A percentile compares a stretch with the other conserved stretches of the same genome.
phyloP scores from a whole-genome alignment of 2,329 filamentous ascomycete species.

The Chrysoporthe puriensis region DNA sequence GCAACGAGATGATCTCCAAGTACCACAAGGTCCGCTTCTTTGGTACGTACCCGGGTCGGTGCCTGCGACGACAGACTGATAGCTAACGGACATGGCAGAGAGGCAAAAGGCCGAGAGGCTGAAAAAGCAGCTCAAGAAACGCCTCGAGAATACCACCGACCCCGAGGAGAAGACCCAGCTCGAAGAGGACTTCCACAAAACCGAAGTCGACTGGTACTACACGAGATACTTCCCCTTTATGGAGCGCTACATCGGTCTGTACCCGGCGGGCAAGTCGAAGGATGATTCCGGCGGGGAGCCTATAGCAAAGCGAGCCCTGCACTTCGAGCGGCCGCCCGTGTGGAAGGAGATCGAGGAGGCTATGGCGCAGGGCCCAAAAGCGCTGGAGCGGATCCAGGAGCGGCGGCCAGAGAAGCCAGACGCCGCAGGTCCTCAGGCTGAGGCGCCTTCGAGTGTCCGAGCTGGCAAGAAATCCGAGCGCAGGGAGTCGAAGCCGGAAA shows the following conservation, averaged over 20 bases:
- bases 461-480: neutral
- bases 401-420: slow-evolving; percentile 41
- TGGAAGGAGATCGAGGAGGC: slow-evolving; percentile 70
- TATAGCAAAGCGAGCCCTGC: slow-evolving; percentile 47
- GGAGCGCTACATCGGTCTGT: slow-evolving; percentile 70
- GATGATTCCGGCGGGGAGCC: slow-evolving; percentile 42
- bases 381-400: slow-evolving; percentile 60
- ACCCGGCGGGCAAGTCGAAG: slow-evolving; percentile 45
- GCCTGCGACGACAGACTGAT: neutral
- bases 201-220: slow-evolving; percentile 77
- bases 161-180: slow-evolving; percentile 56
- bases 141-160: slow-evolving; percentile 55
- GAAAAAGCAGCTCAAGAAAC: slow-evolving; percentile 66
- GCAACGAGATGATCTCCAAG: slow-evolving; percentile 72
- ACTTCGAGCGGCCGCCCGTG: slow-evolving; percentile 59
- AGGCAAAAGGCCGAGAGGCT: slow-evolving; percentile 72
- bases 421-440: slow-evolving; percentile 28
- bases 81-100: slow-evolving; percentile 49
- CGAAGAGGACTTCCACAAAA: slow-evolving; percentile 63
- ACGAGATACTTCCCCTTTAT: slow-evolving; percentile 72
- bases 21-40: slow-evolving; percentile 88
- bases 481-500: neutral
- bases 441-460: neutral
- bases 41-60: slow-evolving; percentile 54
- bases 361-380: slow-evolving; percentile 58